phyloP scores from a whole-genome alignment of 2,329 filamentous ascomycete genomes.

The Elsinoe australis region DNA sequence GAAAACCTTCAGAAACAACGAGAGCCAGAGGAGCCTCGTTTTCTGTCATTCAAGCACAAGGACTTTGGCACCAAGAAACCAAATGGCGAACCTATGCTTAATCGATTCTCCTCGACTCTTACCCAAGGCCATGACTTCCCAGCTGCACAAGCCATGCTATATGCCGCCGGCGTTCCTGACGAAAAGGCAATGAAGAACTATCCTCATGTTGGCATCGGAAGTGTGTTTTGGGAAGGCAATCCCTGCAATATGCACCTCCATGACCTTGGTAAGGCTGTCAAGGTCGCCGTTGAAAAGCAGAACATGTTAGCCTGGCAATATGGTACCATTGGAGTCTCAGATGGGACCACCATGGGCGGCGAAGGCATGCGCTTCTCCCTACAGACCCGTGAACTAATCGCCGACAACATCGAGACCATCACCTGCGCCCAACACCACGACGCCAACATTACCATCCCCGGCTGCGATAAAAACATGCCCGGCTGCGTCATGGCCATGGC shows the following conservation, averaged over 20 bases:
- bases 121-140: slow-evolving; percentile 85
- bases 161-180: slow-evolving; percentile 80
- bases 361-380: slow-evolving; percentile 87
- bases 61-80: slow-evolving; percentile 21
- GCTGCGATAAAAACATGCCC: slow-evolving; percentile 99
- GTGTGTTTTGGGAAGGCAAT: slow-evolving; percentile 97
- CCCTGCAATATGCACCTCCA: slow-evolving; percentile 72
- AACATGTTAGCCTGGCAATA: slow-evolving; percentile 93
- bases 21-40: slow-evolving; percentile 41
- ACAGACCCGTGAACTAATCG: slow-evolving; percentile 15
- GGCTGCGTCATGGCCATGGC: slow-evolving; percentile 85
- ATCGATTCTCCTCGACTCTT: slow-evolving; percentile 76
- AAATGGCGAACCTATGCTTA: slow-evolving; percentile 60
- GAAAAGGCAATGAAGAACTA: slow-evolving; percentile 79
- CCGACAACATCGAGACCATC: slow-evolving; percentile 83
- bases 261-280: slow-evolving; percentile 80
- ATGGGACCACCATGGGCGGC: slow-evolving; percentile 91
- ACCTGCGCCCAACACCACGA: slow-evolving; percentile 90
- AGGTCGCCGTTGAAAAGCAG: slow-evolving; percentile 68
- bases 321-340: slow-evolving; percentile 82
- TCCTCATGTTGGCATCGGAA: slow-evolving; percentile 83
- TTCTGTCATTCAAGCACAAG: slow-evolving; percentile 49
- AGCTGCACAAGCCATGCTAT: slow-evolving; percentile 91
- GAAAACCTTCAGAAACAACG: slow-evolving; percentile 31
- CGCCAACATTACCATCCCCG: slow-evolving; percentile 88